Conservation (phyloP, 495 filamentous ascomycete genomes). For the Neurospora sp. region DNA sequence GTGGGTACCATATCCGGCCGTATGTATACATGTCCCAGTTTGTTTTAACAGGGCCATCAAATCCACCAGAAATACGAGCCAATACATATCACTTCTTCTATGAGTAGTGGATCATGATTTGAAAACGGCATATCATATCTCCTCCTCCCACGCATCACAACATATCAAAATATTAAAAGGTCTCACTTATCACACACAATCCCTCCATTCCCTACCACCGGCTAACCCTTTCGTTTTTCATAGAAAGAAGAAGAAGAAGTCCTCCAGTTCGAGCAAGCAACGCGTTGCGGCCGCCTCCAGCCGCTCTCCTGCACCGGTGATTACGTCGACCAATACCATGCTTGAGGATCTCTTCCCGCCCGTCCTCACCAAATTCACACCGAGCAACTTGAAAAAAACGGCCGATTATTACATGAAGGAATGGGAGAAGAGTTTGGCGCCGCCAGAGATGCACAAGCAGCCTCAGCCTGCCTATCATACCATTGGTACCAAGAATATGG, state of each 20-base stretch:
- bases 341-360: constrained; percentile 56
- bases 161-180: not conserved
- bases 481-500: not conserved
- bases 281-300: not conserved
- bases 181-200: not conserved
- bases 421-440: constrained; percentile 52
- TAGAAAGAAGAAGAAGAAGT: not conserved
- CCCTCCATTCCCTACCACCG: not conserved
- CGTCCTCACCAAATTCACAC: constrained; percentile 51
- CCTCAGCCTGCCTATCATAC: not conserved
- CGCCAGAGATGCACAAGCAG: constrained; percentile 2
- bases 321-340: constrained; percentile 4
- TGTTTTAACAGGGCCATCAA: not conserved
- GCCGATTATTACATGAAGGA: constrained; percentile 67
- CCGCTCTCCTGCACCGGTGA: not conserved
- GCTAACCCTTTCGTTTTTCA: not conserved
- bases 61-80: not conserved
- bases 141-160: not conserved
- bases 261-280: not conserved
- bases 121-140: not conserved
- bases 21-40: not conserved
- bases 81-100: constrained; percentile 1
- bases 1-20: not conserved
- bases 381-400: constrained; percentile 57
- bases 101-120: not conserved